Evolutionary conservation across 129 eudicot genomes (phyloP), one percentile per base, ranked within the genome.

Genomic region (Deinandra increscens): DNA sequence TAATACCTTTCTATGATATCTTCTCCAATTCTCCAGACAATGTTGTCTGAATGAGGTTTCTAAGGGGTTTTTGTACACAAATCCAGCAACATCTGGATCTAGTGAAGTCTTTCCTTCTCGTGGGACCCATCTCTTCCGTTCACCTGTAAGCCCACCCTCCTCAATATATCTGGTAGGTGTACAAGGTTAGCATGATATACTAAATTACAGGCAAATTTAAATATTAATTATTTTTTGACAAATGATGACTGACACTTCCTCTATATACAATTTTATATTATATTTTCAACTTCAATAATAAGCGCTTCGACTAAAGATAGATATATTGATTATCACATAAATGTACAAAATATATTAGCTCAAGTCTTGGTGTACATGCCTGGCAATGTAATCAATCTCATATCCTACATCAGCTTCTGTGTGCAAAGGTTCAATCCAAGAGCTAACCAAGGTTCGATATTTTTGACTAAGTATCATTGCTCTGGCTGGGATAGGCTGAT

Each of bases 381-480:
- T 93, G 72, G 95, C 90, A 34, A 89, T 81, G 84, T 89, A 93
- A 83, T 93, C 98, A 49, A 93, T 84, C 76, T 93, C 96, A 55
- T 82, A 87, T 60, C 98, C 98, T 78, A 93, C 86, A 43, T 93
- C 96, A 43, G 98, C 98, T 81, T 93, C 98, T 63, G 88, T 95
- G 61, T 81, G 86, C 82, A 93, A 78, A 79, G 98, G 98, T 82
- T 93, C 98, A 80, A 93, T 93, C 98, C 98, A 93, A 7, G 98
- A 89, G 81, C 98, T 93, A 79, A 93, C 98, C 73, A 93, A 42
- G 50, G 98, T 84, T 62, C 98, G 83, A 73, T 93, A 93, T 59
- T 93, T 93, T 79, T 79, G 87, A 81, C 87, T 93, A 81, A 86
- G 75, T 65, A 93, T 89, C 96, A 93, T 93, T 71, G 98, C 98